Percentiles rank a stretch among this genome's conserved stretches.
phyloP scores from a whole-genome alignment of 805 yeast genomes.

The Spathaspora passalidarum region DNA sequence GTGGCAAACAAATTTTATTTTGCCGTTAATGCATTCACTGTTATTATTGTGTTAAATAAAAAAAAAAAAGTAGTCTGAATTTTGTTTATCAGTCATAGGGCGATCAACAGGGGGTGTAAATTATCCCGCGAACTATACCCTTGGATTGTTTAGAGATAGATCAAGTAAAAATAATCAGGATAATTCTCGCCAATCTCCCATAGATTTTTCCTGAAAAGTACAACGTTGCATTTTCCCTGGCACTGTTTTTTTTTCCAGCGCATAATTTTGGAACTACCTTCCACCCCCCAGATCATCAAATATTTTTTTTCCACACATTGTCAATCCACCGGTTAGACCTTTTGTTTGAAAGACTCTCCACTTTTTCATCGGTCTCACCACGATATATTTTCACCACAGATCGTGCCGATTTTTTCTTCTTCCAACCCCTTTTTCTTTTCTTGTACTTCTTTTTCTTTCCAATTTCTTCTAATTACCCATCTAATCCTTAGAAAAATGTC shows the following conservation, averaged over 20 bases:
- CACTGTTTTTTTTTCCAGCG: not conserved
- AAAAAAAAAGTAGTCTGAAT: no score
- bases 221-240: slow-evolving; percentile 1
- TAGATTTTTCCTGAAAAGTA: not conserved
- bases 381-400: not conserved
- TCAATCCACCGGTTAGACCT: slow-evolving; percentile 2
- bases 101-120: not conserved
- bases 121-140: not conserved
- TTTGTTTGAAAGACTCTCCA: not conserved
- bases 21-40: not conserved
- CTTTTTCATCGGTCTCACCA: not conserved
- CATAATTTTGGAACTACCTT: not conserved
- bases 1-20: no score
- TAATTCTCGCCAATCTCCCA: not conserved
- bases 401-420: not conserved
- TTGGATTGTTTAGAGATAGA: not conserved
- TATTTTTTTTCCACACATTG: not conserved
- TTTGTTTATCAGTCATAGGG: not conserved
- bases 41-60: no score
- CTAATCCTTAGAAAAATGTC: slow-evolving; percentile 5
- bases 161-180: not conserved
- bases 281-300: slow-evolving; percentile 1
- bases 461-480: not conserved
- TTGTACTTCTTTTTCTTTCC: slow-evolving; percentile 1
- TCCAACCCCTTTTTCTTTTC: not conserved